Base-by-base conservation (phyloP, 441 rosid species). In the Adansonia gregorii region DNA sequence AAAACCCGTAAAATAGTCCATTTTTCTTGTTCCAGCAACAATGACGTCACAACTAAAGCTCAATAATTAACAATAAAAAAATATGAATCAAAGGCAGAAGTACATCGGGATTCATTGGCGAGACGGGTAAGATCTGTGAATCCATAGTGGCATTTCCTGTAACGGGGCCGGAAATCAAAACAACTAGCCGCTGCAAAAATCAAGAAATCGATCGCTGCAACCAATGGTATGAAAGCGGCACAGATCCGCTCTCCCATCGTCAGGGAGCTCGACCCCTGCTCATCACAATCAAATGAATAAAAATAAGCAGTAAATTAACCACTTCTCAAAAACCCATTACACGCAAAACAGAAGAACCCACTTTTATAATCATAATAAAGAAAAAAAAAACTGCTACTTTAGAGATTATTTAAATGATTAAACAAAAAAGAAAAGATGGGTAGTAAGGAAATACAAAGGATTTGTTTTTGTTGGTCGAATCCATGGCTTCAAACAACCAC, bases 191-290 rank as follows among this genome's bases (percentile, higher is more conserved):
- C 72, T 8, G 88, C 67, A 27, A 76, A 72, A 6, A 87, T 64
- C 46, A 89, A 56, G 52, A 86, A 75, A 78, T 93, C 95, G 6
- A 88, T 10, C n/a, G 88, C 31, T 22, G 87, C 91, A 3, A 86
- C 54, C n/a, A 92, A 52, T 22, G 98, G 98, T 27, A 88, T 68
- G 77, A 91, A 82, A 56, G 78, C 92, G 5, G 72, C 71, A 73
- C 98, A 92, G 80, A 93, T 75, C 85, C 85, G 71, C 75, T 93
- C 97, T 9, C 94, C 93, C 0, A 88, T 1, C 0, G 91, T 83
- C 39, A 88, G 80, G 71, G 92, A 91, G 71, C 91, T 90, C 60
- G 82, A 87, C 78, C 83, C 77, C 94, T 91, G 85, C 51, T 45
- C 58, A 14, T 63, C 72, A 12, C 4, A 75, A 11, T 48, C 48